Evolutionary conservation across 768 basidiomycete genomes (phyloP).

Genomic region (Coprinopsis marcescibilis): DNA sequence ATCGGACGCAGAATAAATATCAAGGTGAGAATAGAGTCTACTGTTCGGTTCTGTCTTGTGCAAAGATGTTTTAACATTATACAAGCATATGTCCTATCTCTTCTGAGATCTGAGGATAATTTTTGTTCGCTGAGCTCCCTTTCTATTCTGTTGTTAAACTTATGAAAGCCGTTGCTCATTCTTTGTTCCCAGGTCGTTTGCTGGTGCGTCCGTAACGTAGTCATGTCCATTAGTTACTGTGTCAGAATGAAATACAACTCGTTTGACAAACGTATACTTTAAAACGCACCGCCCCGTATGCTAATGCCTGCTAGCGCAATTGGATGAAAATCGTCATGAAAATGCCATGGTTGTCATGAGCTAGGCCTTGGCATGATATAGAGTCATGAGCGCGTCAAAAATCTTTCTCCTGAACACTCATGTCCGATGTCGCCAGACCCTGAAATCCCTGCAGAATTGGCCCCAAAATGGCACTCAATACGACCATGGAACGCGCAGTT

Average conservation of each 20-base stretch:
- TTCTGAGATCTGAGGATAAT: constrained; percentile 7
- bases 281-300: no score
- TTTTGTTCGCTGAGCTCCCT: constrained; percentile 10
- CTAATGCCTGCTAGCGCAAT: no score
- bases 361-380: no score
- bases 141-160: background rate
- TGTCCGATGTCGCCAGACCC: background rate
- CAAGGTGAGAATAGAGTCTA: background rate
- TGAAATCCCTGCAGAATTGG: constrained; percentile 10
- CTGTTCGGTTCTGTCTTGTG: background rate
- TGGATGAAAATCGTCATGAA: no score
- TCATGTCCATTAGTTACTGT: no score
- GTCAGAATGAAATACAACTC: no score
- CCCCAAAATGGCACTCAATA: constrained; percentile 58
- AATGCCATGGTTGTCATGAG: no score
- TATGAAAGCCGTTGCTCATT: background rate
- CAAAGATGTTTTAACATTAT: constrained; percentile 8
- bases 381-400: no score
- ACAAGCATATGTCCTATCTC: constrained; percentile 13
- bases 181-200: background rate
- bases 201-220: background rate
- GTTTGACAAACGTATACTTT: no score
- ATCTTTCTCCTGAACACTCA: no score
- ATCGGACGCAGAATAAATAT: background rate
- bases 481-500: constrained; percentile 72